Conservation (phyloP, 176 grass and related monocot genomes). For the Phoenix roebelenii region DNA sequence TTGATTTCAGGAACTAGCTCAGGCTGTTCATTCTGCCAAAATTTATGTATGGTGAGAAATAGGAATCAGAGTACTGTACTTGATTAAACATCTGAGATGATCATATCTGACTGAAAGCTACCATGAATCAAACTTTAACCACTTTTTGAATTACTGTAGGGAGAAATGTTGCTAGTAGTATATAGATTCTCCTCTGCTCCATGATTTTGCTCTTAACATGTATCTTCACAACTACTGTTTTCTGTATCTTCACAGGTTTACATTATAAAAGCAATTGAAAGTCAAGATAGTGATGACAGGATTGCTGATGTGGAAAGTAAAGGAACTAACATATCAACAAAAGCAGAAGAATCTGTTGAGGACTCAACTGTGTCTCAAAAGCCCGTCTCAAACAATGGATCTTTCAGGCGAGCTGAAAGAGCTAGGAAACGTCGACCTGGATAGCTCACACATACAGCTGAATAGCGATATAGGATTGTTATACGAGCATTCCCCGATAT, state of each 20-base stretch:
- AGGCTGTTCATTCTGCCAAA: too few relatives aligned
- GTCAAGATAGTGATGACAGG: conserved; percentile 24
- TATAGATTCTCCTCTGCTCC: too few relatives aligned
- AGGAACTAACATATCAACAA: conserved; percentile 8
- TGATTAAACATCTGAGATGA: too few relatives aligned
- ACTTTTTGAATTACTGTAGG: too few relatives aligned
- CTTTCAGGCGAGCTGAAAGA: conserved; percentile 30
- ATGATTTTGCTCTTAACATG: too few relatives aligned
- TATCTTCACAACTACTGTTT: not conserved
- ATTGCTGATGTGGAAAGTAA: conserved; percentile 14
- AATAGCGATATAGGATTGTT: conserved; percentile 4
- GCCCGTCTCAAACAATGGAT: conserved; percentile 9
- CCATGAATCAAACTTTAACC: too few relatives aligned
- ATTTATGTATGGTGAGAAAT: too few relatives aligned
- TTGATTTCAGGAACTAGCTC: too few relatives aligned
- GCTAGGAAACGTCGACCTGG: conserved; percentile 28
- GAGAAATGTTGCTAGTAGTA: too few relatives aligned
- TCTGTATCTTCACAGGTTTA: conserved; percentile 48
- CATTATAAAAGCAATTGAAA: conserved; percentile 70
- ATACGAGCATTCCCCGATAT: conserved; percentile 8
- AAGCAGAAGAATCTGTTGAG: conserved; percentile 28
- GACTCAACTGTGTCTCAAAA: conserved; percentile 26
- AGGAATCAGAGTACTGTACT: too few relatives aligned
- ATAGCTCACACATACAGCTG: conserved; percentile 7
- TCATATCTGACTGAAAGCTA: too few relatives aligned